Evolutionary conservation across 495 filamentous ascomycete genomes (phyloP).

Genomic region (Recurvomyces mirabilis): DNA sequence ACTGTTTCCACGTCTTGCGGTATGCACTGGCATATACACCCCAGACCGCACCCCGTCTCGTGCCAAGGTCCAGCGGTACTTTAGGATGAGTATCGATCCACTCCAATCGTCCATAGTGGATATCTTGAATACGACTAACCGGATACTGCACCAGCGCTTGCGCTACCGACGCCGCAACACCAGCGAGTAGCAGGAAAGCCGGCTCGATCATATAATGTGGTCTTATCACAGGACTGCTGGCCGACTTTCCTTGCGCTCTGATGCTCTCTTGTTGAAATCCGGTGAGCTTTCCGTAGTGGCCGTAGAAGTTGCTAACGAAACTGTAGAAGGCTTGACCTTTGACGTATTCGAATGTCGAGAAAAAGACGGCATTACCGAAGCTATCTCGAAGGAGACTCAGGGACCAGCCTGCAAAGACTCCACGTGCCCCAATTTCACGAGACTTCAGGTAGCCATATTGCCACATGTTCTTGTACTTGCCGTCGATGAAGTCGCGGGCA

Average conservation of each 20-base stretch:
- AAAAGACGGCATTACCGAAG: constrained; percentile 73
- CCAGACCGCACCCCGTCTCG: background rate
- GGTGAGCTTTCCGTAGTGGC: constrained; percentile 29
- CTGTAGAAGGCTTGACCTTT: constrained; percentile 77
- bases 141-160: constrained; percentile 78
- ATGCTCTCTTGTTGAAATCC: constrained; percentile 9
- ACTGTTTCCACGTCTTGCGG: constrained; percentile 61
- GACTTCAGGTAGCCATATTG: constrained; percentile 63
- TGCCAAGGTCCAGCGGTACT: background rate
- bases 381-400: constrained; percentile 72
- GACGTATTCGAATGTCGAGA: constrained; percentile 73
- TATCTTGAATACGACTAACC: constrained; percentile 57
- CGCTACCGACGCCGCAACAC: constrained; percentile 59
- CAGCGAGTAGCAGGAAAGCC: constrained; percentile 65
- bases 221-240: constrained; percentile 46
- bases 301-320: constrained; percentile 70
- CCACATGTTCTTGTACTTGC: constrained; percentile 72
- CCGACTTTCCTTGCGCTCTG: constrained; percentile 5
- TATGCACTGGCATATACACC: constrained; percentile 63
- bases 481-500: constrained; percentile 54
- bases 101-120: constrained; percentile 71
- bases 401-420: constrained; percentile 73
- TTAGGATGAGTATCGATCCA: constrained; percentile 58
- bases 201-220: constrained; percentile 84
- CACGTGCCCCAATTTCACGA: constrained; percentile 63